A percentile compares a stretch with the other conserved stretches of the same genome.
phyloP scores from a whole-genome alignment of 2,329 filamentous ascomycete genomes.

The Metarhizium robertsii region DNA sequence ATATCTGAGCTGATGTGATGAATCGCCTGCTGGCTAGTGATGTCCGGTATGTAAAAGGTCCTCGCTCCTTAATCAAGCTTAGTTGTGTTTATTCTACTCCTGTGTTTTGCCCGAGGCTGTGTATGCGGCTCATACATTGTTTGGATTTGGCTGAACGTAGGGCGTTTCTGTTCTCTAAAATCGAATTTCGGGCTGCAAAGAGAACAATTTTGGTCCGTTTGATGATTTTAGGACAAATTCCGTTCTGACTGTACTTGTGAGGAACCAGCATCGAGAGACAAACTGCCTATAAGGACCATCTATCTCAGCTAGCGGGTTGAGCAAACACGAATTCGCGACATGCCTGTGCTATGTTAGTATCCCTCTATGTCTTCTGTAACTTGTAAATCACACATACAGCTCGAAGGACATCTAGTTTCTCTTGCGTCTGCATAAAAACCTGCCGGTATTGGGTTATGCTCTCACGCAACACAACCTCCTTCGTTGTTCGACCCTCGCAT shows the following conservation, averaged over 20 bases:
- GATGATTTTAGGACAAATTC: too few species aligned
- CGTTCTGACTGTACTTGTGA: background rate
- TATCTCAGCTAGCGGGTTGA: background rate
- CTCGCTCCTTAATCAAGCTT: background rate
- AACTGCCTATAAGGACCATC: background rate
- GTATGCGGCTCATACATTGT: background rate
- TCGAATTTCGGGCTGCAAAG: background rate
- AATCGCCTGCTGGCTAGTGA: background rate
- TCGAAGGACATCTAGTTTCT: conserved; percentile 61
- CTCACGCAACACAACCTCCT: conserved; percentile 66
- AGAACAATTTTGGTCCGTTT: too few species aligned
- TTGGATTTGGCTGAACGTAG: background rate
- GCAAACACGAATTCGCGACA: conserved; percentile 30
- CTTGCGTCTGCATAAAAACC: conserved; percentile 74
- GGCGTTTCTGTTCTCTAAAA: too few species aligned
- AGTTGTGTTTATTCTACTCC: background rate
- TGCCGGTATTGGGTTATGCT: conserved; percentile 79
- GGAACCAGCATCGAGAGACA: background rate
- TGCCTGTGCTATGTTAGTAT: conserved; percentile 16
- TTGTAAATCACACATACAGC: conserved; percentile 35
- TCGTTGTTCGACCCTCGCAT: conserved; percentile 74
- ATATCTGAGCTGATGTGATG: background rate
- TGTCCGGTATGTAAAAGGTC: background rate
- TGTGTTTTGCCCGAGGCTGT: background rate
- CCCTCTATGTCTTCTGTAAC: background rate